Conservation (phyloP, 73 alveolate genomes). For the Paramecium sexaurelia region DNA sequence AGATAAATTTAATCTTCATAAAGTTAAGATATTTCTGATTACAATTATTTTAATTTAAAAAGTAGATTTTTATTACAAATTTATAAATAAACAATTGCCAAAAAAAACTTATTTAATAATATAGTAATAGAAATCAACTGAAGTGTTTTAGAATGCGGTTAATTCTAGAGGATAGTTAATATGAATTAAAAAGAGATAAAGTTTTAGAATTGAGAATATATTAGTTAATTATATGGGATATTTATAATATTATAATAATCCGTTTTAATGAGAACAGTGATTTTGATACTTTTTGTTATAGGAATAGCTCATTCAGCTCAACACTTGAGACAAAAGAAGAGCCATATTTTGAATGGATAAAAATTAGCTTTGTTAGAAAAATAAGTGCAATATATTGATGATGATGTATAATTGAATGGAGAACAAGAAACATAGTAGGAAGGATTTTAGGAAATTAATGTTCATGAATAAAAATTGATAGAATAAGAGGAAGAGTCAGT, state of each 20-base stretch:
- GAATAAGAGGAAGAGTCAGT: neutral
- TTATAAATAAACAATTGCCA: too few species aligned
- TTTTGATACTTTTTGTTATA: neutral
- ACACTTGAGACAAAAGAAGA: neutral
- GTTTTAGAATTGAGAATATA: neutral
- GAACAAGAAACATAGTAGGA: neutral
- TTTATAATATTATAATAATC: neutral
- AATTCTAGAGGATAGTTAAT: neutral
- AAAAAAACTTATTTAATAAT: too few species aligned
- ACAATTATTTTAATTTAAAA: too few species aligned
- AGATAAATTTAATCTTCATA: too few species aligned
- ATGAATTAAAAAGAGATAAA: neutral
- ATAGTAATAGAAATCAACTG: too few species aligned
- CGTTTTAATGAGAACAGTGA: conserved; percentile 15
- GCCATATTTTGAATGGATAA: neutral
- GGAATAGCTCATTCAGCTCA: neutral
- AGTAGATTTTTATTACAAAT: too few species aligned
- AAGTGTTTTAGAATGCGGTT: too few species aligned
- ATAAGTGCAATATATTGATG: conserved; percentile 15
- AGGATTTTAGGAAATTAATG: neutral
- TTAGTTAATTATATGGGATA: neutral
- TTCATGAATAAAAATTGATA: neutral
- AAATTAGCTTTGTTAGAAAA: neutral
- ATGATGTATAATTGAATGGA: conserved; percentile 4
- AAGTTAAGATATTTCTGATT: too few species aligned